Conservation (phyloP, 169 alveolate species). For the Theileria parva region DNA sequence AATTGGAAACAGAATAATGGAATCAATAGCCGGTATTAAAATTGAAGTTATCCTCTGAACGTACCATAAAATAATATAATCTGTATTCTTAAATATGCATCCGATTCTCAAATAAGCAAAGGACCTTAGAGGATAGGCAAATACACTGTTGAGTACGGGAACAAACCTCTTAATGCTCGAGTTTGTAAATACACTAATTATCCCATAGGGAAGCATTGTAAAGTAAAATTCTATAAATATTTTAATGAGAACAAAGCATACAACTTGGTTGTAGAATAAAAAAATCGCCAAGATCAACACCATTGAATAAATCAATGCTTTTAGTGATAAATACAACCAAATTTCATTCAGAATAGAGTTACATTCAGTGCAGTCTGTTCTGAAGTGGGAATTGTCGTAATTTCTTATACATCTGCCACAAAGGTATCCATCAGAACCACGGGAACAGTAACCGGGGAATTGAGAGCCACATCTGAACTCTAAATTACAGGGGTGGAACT, state of each 20-base stretch:
- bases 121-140: slow-evolving; percentile 39
- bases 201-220: slow-evolving; percentile 66
- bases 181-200: slow-evolving; percentile 27
- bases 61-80: slow-evolving; percentile 38
- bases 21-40: slow-evolving; percentile 45
- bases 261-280: slow-evolving; percentile 11
- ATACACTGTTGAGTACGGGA: slow-evolving; percentile 17
- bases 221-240: slow-evolving; percentile 49
- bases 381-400: slow-evolving; percentile 34
- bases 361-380: slow-evolving; percentile 47
- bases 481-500: slow-evolving; percentile 61
- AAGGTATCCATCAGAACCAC: slow-evolving; percentile 77
- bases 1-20: slow-evolving; percentile 1
- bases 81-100: slow-evolving; percentile 13
- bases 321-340: neutral
- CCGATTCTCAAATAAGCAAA: slow-evolving; percentile 32
- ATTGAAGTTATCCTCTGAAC: slow-evolving; percentile 32
- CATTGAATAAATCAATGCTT: slow-evolving; percentile 21
- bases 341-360: slow-evolving; percentile 2
- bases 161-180: slow-evolving; percentile 43
- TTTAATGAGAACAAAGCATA: slow-evolving; percentile 31
- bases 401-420: slow-evolving; percentile 65
- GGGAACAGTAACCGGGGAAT: slow-evolving; percentile 34
- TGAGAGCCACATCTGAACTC: slow-evolving; percentile 45
- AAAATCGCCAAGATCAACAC: slow-evolving; percentile 12